Percentiles rank a stretch among this genome's conserved stretches.
These are phyloP conservation scores for Hansfordia pulvinata DNA, from an alignment of 2,329 filamentous ascomycete genomes.

Conservation along the genomic window DNA sequence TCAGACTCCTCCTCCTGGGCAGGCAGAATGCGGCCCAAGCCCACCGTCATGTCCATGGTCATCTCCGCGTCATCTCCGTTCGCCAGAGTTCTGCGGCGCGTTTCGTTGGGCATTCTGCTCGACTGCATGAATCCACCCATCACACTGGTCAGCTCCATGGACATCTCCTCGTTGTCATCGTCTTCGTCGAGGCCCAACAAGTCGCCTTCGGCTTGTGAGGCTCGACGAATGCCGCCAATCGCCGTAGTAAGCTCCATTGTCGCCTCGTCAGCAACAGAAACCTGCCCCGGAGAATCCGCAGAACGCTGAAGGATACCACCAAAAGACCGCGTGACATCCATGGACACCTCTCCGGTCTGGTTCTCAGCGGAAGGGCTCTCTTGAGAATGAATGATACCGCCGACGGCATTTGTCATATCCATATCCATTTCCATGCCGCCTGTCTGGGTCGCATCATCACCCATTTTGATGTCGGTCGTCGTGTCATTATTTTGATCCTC, in stretches of 20 bases:
- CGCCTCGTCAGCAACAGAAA: slow-evolving; percentile 50
- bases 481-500: slow-evolving; percentile 31
- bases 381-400: slow-evolving; percentile 30
- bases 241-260: slow-evolving; percentile 81
- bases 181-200: slow-evolving; percentile 21
- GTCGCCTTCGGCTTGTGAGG: slow-evolving; percentile 14
- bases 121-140: slow-evolving; percentile 61
- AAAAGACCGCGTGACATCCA: slow-evolving; percentile 81
- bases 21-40: slow-evolving; percentile 38
- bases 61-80: slow-evolving; percentile 29
- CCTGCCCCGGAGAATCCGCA: no score
- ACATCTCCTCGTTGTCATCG: slow-evolving; percentile 53
- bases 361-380: slow-evolving; percentile 26
- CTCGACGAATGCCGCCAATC: slow-evolving; percentile 52
- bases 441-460: slow-evolving; percentile 14
- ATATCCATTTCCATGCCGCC: slow-evolving; percentile 31
- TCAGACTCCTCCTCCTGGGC: slow-evolving; percentile 20
- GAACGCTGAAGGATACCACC: slow-evolving; percentile 72
- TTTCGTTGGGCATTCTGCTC: slow-evolving; percentile 45
- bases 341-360: slow-evolving; percentile 62
- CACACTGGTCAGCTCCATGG: slow-evolving; percentile 64
- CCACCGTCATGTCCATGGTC: slow-evolving; percentile 53
- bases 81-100: slow-evolving; percentile 11
- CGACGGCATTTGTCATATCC: slow-evolving; percentile 42
- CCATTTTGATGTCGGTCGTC: slow-evolving; percentile 2